Conservation (phyloP, 164 flowering plant species). For the Tinospora cordifolia region DNA sequence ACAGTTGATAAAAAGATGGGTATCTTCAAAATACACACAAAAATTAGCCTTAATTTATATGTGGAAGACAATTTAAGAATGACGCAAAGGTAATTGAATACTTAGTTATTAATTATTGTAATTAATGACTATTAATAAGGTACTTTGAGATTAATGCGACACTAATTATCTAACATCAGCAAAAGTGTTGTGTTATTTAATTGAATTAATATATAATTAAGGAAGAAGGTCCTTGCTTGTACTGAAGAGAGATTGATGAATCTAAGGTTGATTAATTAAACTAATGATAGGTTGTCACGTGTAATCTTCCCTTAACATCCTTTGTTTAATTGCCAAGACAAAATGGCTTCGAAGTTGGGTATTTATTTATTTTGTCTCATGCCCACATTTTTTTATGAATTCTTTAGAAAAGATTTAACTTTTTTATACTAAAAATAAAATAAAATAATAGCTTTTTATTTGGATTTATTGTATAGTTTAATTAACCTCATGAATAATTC, state of each 20-base stretch:
- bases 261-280: background rate
- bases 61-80: too few species aligned
- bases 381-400: background rate
- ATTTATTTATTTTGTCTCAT: slow-evolving; percentile 15
- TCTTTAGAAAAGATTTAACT: slow-evolving; percentile 2
- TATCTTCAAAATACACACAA: too few species aligned
- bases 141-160: background rate
- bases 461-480: background rate
- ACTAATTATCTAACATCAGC: background rate
- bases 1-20: too few species aligned
- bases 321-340: slow-evolving; percentile 6
- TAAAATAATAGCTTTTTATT: too few species aligned
- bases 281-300: slow-evolving; percentile 11
- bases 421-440: background rate
- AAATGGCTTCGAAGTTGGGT: slow-evolving; percentile 16
- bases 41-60: too few species aligned
- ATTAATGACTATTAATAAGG: too few species aligned
- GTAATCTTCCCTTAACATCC: slow-evolving; percentile 11
- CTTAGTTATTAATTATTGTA: too few species aligned
- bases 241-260: background rate
- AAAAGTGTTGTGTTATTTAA: background rate
- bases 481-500: too few species aligned
- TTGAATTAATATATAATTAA: background rate
- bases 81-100: too few species aligned
- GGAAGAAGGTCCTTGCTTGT: slow-evolving; percentile 1